Percentiles rank a stretch among this genome's conserved stretches.
These are phyloP conservation scores for Euphorbia celastroides DNA, from an alignment of 441 rosid genomes.

Conservation along the genomic window DNA sequence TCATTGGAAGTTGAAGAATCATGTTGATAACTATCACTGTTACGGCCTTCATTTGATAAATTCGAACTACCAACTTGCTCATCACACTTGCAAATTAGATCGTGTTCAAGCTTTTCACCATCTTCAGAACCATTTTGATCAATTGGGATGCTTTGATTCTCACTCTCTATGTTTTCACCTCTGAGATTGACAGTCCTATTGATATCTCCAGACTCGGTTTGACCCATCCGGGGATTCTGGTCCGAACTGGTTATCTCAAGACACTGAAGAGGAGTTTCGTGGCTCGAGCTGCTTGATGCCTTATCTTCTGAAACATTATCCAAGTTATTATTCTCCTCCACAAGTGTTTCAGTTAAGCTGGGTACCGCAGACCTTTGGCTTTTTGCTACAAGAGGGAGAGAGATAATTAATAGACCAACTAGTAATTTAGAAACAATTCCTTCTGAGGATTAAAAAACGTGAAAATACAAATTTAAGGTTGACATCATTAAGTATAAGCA, in stretches of 20 bases:
- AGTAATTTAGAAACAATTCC: neutral
- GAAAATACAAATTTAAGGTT: neutral
- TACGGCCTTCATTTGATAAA: slow-evolving; percentile 8
- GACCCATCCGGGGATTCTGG: neutral
- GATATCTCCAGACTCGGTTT: slow-evolving; percentile 18
- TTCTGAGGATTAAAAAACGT: neutral
- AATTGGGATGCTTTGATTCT: slow-evolving; percentile 12
- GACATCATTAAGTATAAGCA: neutral
- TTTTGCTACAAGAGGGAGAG: slow-evolving; percentile 47
- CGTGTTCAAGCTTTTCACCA: neutral
- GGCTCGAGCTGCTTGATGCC: slow-evolving; percentile 32
- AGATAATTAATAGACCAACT: neutral
- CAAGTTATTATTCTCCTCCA: slow-evolving; percentile 22
- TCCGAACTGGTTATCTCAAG: slow-evolving; percentile 18
- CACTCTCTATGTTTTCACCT: slow-evolving; percentile 10
- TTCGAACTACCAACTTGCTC: neutral
- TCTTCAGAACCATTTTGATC: slow-evolving; percentile 19
- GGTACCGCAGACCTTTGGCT: slow-evolving; percentile 23
- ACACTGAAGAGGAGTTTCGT: slow-evolving; percentile 25
- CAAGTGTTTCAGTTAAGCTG: slow-evolving; percentile 27
- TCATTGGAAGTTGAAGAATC: slow-evolving; percentile 20
- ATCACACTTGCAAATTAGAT: no score
- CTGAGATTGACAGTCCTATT: slow-evolving; percentile 21
- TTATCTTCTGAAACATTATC: slow-evolving; percentile 25
- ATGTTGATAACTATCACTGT: slow-evolving; percentile 9